Conservation (phyloP, 495 filamentous ascomycete species). For the Penicillium salamii region DNA sequence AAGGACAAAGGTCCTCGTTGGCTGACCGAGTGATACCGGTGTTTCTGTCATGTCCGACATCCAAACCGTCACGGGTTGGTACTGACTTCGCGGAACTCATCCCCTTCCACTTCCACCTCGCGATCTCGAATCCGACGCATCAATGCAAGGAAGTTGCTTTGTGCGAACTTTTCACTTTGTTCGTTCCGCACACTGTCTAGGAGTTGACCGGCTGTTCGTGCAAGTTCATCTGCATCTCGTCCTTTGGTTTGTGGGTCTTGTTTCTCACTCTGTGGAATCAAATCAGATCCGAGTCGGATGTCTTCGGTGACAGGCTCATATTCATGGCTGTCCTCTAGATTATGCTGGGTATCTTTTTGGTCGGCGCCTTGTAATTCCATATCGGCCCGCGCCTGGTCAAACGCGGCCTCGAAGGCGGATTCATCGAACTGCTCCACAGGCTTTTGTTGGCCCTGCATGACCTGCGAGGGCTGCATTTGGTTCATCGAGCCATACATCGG, state of each 20-base stretch:
- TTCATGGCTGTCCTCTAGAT: constrained; percentile 11
- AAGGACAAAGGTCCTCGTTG: constrained; percentile 29
- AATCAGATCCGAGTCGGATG: constrained; percentile 52
- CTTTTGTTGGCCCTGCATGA: constrained; percentile 14
- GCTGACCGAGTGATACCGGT: constrained; percentile 37
- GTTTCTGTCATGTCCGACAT: constrained; percentile 39
- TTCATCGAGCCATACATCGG: constrained; percentile 24
- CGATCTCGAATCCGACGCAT: constrained; percentile 65
- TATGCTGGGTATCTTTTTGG: constrained; percentile 7
- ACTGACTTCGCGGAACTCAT: constrained; percentile 57
- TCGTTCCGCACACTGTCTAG: constrained; percentile 69
- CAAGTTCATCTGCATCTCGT: constrained; percentile 63
- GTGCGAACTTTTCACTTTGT: constrained; percentile 67
- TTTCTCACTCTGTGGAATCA: constrained; percentile 34
- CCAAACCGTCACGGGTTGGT: constrained; percentile 38
- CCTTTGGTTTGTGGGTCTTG: constrained; percentile 19
- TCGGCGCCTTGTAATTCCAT: constrained; percentile 31
- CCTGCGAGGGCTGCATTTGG: constrained; percentile 26
- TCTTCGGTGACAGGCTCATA: constrained; percentile 15
- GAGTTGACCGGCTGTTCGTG: constrained; percentile 66
- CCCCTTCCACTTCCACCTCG: constrained; percentile 52
- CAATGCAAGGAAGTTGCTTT: constrained; percentile 72
- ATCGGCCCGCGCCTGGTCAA: constrained; percentile 48
- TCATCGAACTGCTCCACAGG: constrained; percentile 50
- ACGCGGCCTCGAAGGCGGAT: constrained; percentile 62